Conservation (phyloP, 2,329 filamentous ascomycete species). For the Aotearoamyces nothofagi region DNA sequence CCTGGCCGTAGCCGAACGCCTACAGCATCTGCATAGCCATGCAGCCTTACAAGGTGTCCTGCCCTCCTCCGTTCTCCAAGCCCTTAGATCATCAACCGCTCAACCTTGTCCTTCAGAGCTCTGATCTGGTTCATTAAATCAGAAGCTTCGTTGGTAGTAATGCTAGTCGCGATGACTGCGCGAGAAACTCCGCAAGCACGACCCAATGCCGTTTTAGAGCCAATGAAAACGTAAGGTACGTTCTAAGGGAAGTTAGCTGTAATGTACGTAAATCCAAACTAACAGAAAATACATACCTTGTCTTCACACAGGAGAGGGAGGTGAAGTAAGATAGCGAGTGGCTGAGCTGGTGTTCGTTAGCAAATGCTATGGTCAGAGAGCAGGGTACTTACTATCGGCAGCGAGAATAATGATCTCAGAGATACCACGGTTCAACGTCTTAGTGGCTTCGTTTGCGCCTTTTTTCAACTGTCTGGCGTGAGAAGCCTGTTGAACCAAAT, state of each 20-base stretch:
- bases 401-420: constrained; percentile 81
- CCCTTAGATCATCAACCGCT: constrained; percentile 79
- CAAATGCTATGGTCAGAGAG: too few species aligned
- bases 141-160: constrained; percentile 83
- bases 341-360: too few species aligned
- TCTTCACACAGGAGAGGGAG: constrained; percentile 79
- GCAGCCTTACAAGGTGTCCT: too few species aligned
- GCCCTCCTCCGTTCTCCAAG: too few species aligned
- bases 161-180: constrained; percentile 72
- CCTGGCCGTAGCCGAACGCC: too few species aligned
- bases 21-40: too few species aligned
- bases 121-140: constrained; percentile 82
- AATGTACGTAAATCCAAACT: too few species aligned
- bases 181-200: constrained; percentile 81
- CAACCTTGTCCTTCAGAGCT: constrained; percentile 84
- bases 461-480: constrained; percentile 71
- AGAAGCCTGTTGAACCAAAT: constrained; percentile 48
- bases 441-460: constrained; percentile 76
- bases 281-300: too few species aligned
- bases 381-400: too few species aligned
- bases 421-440: constrained; percentile 82
- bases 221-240: constrained; percentile 58
- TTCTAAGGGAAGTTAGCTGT: too few species aligned
- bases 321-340: constrained; percentile 78
- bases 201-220: constrained; percentile 70